phyloP scores from a whole-genome alignment of 176 grass and related monocot species.

The Eragrostis nindensis region DNA sequence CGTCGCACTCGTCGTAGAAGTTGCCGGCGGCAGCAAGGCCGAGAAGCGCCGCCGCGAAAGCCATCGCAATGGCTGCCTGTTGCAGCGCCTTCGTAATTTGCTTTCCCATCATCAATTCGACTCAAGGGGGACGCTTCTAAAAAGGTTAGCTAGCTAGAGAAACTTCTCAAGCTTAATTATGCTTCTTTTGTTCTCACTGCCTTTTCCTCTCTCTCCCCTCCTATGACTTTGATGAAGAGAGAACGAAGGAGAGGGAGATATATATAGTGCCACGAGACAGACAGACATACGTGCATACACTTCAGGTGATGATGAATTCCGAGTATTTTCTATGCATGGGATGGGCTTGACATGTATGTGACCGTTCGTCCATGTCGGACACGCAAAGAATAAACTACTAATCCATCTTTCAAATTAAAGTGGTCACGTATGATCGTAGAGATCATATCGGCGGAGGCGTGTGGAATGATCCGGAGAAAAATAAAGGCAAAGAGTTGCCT shows the following conservation, averaged over 20 bases:
- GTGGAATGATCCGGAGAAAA: constrained; percentile 23
- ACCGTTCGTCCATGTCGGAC: constrained; percentile 9
- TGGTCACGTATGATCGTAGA: neutral
- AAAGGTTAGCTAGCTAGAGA: too few relatives aligned
- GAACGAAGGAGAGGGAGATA: neutral
- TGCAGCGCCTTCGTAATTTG: too few relatives aligned
- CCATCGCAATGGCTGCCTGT: neutral
- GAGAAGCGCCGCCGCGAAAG: neutral
- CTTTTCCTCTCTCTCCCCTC: neutral
- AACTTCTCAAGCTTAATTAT: too few relatives aligned
- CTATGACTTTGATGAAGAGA: neutral
- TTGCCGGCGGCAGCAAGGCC: constrained; percentile 30
- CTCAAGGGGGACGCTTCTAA: neutral
- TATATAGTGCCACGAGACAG: constrained; percentile 37
- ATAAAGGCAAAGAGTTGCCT: neutral
- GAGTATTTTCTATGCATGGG: neutral
- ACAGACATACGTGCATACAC: neutral
- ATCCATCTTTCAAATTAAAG: constrained; percentile 18
- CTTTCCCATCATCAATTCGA: constrained; percentile 6
- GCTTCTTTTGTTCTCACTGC: neutral
- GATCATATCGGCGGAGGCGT: constrained; percentile 19
- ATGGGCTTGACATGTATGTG: constrained; percentile 1
- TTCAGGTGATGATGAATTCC: neutral
- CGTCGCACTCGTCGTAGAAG: constrained; percentile 39
- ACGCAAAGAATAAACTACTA: neutral